phyloP scores from a whole-genome alignment of 176 grass and related monocot species.

The Musa beccarii region DNA sequence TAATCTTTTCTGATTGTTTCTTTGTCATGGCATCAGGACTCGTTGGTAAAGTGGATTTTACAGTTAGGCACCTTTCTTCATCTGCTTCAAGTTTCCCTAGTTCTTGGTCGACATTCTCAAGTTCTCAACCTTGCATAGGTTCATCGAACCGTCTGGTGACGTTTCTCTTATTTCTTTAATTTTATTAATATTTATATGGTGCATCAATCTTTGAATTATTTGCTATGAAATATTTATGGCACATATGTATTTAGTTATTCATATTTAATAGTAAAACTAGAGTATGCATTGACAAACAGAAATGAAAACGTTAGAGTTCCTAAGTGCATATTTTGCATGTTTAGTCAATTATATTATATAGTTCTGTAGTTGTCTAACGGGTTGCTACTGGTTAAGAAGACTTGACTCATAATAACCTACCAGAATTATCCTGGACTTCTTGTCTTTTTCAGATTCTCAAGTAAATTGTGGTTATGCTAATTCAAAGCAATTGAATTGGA shows the following conservation, averaged over 20 bases:
- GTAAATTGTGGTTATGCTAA: neutral
- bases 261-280: neutral
- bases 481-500: neutral
- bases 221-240: neutral
- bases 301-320: neutral
- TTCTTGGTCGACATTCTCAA: constrained; percentile 59
- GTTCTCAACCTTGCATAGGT: constrained; percentile 59
- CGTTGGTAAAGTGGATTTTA: constrained; percentile 96
- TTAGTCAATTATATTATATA: no score
- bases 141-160: constrained; percentile 36
- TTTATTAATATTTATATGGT: neutral
- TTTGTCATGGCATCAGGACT: constrained; percentile 41
- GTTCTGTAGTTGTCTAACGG: neutral
- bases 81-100: constrained; percentile 51
- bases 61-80: constrained; percentile 86
- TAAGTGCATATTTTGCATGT: neutral
- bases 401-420: neutral
- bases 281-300: neutral
- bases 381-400: neutral
- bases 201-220: neutral
- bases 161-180: neutral
- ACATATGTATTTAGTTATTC: neutral
- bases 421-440: neutral
- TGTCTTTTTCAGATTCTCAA: no score
- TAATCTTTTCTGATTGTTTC: neutral